Evolutionary conservation across 306 rosid genomes (phyloP), one percentile per base, ranked within the genome.

Genomic region (Inga laurina): DNA sequence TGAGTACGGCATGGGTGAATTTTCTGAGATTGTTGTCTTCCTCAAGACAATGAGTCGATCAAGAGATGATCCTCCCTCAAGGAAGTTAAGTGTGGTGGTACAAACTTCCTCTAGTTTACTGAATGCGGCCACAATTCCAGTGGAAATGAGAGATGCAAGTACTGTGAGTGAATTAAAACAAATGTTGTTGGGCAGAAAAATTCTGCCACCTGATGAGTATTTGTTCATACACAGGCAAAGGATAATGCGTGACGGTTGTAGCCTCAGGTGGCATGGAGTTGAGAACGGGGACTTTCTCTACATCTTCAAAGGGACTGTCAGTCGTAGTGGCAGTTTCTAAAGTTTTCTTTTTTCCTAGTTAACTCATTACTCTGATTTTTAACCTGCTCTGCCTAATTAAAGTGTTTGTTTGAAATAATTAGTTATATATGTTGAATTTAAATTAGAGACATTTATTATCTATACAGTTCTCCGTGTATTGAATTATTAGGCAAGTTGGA

Each of bases 201-300:
- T 89, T 79, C 82, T 95, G 57, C 97, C 97, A 12, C 41, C 24
- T 57, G 93, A 91, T 80, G 93, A 96, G 54, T 96, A 96, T 68
- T 72, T 96, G 90, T 93, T 96, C 73, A 90, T 96, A 71, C 99
- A 96, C 84, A 91, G 74, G 72, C 99, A 96, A 81, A 91, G 99
- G 84, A 95, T 93, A 80, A 95, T 93, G 99, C 88, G 89, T 34
- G 95, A 91, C 46, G 81, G 84, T 68, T 88, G 91, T 77, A 95
- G 97, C 82, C 94, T 93, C 48, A 74, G 88, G 57, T 93, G 98
- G 97, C 98, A 96, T 80, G 98, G 94, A 10, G 97, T 96, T 70
- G 92, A 91, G 84, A 89, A 89, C 83, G 98, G 99, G 10, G 98
- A 95, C 78, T 72, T 81, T 79, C 84, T 95, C 7, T 91, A 92